phyloP scores from a whole-genome alignment of 345 rosid species.

The Camelina neglecta region DNA sequence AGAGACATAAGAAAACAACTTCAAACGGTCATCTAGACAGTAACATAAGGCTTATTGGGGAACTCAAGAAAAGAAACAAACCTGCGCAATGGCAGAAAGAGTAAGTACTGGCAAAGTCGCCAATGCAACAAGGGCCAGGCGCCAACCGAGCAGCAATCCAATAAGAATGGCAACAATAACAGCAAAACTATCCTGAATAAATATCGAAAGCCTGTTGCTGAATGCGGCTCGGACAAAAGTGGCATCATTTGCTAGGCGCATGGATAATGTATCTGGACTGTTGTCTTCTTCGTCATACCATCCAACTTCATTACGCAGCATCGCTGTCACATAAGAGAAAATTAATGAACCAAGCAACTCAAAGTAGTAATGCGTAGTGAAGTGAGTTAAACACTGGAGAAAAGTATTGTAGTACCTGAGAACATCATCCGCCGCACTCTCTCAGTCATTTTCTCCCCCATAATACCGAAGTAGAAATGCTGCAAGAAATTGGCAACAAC shows the following conservation, averaged over 20 bases:
- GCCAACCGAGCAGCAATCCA: slow-evolving; percentile 90
- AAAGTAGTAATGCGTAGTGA: slow-evolving; percentile 18
- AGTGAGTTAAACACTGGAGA: slow-evolving; percentile 3
- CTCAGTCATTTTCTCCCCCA: slow-evolving; percentile 99
- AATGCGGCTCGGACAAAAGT: slow-evolving; percentile 98
- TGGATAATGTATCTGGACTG: slow-evolving; percentile 92
- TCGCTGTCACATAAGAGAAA: slow-evolving; percentile 64
- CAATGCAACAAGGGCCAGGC: slow-evolving; percentile 91
- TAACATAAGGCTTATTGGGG: slow-evolving; percentile 11
- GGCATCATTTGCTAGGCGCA: slow-evolving; percentile 99
- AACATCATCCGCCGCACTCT: slow-evolving; percentile 99
- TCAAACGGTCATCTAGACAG: slow-evolving; percentile 3
- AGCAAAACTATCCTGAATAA: slow-evolving; percentile 96
- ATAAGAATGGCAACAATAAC: slow-evolving; percentile 86
- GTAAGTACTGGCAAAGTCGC: slow-evolving; percentile 91
- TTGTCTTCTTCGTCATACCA: slow-evolving; percentile 99
- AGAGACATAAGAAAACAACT: background rate
- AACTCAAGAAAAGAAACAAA: slow-evolving; percentile 46
- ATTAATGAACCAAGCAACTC: slow-evolving; percentile 36
- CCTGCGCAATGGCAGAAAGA: slow-evolving; percentile 97
- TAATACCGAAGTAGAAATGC: slow-evolving; percentile 98
- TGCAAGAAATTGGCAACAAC: slow-evolving; percentile 97
- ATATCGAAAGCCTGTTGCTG: slow-evolving; percentile 97
- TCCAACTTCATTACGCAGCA: slow-evolving; percentile 98
- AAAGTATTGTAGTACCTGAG: slow-evolving; percentile 66